These are phyloP conservation scores for Gnetum montanum DNA, from an alignment of 75 land plant species.

Conservation along the genomic window DNA sequence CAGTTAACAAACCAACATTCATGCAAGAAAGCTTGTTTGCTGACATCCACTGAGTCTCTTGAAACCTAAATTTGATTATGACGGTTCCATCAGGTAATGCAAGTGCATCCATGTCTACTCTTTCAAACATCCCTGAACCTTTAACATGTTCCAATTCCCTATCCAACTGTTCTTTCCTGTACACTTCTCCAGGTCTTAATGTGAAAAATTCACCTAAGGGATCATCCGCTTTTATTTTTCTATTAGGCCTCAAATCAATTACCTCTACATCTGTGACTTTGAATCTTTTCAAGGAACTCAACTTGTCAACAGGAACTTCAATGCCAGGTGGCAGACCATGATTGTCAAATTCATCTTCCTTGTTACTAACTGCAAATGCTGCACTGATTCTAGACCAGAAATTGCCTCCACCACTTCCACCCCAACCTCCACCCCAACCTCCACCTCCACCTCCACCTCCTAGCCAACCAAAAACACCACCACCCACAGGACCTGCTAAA, in stretches of 20 bases:
- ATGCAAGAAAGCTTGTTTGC: conserved; percentile 69
- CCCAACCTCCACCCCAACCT: conserved; percentile 23
- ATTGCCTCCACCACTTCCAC: conserved; percentile 32
- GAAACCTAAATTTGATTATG: conserved; percentile 44
- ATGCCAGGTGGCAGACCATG: conserved; percentile 80
- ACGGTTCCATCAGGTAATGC: conserved; percentile 78
- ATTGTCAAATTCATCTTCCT: conserved; percentile 52
- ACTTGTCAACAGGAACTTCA: conserved; percentile 46
- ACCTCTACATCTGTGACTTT: conserved; percentile 68
- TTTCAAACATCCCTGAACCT: conserved; percentile 89
- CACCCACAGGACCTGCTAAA: neutral
- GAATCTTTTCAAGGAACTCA: conserved; percentile 62
- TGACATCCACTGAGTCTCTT: conserved; percentile 73
- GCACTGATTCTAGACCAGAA: conserved; percentile 31
- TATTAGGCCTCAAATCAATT: conserved; percentile 32
- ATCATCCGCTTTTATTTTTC: conserved; percentile 35
- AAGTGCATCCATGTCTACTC: conserved; percentile 67
- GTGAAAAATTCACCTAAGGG: conserved; percentile 93
- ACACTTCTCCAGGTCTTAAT: conserved; percentile 56
- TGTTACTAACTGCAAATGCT: conserved; percentile 33
- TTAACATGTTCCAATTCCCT: conserved; percentile 64
- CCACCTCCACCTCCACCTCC: conserved; percentile 64
- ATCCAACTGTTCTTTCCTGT: conserved; percentile 60
- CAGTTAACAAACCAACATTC: conserved; percentile 71
- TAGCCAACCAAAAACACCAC: conserved; percentile 7